These are phyloP conservation scores for Alternaria solani DNA, from an alignment of 2,329 filamentous ascomycete genomes.

Conservation along the genomic window DNA sequence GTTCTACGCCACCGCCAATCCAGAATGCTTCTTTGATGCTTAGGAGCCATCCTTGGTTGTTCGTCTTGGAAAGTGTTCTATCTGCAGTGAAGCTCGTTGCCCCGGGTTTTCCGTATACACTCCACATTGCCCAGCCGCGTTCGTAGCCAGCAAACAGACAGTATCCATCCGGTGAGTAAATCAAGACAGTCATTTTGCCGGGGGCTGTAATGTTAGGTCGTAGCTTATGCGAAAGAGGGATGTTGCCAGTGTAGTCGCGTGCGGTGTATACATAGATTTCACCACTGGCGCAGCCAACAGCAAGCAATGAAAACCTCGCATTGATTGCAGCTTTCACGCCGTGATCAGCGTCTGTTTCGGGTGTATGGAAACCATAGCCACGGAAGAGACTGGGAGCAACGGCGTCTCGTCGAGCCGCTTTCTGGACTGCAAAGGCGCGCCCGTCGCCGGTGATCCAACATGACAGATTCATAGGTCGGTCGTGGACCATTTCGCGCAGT, in stretches of 20 bases:
- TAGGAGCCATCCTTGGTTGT: conserved; percentile 84
- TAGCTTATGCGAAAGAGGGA: conserved; percentile 84
- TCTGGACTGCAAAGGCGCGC: conserved; percentile 88
- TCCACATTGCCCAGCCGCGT: conserved; percentile 95
- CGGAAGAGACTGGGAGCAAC: conserved; percentile 76
- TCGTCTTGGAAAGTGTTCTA: conserved; percentile 66
- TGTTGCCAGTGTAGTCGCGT: conserved; percentile 91
- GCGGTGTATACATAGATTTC: conserved; percentile 89
- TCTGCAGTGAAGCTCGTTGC: conserved; percentile 84
- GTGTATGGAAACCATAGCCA: conserved; percentile 88
- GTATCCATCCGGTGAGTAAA: conserved; percentile 94
- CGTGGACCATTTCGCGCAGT: conserved; percentile 87
- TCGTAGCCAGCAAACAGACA: conserved; percentile 94
- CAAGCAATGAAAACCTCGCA: conserved; percentile 91
- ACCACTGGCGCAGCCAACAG: conserved; percentile 82
- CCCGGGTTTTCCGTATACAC: conserved; percentile 91
- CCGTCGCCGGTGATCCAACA: conserved; percentile 93
- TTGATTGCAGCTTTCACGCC: conserved; percentile 86
- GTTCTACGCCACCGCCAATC: conserved; percentile 86
- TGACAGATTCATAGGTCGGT: conserved; percentile 93
- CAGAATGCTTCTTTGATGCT: conserved; percentile 81
- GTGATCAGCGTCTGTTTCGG: conserved; percentile 65
- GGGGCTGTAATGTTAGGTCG: conserved; percentile 73
- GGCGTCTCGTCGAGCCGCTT: conserved; percentile 55
- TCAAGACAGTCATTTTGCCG: conserved; percentile 76